A percentile compares a stretch with the other conserved stretches of the same genome.
phyloP scores from a whole-genome alignment of 2,329 filamentous ascomycete genomes.

The Juglanconis juglandina region DNA sequence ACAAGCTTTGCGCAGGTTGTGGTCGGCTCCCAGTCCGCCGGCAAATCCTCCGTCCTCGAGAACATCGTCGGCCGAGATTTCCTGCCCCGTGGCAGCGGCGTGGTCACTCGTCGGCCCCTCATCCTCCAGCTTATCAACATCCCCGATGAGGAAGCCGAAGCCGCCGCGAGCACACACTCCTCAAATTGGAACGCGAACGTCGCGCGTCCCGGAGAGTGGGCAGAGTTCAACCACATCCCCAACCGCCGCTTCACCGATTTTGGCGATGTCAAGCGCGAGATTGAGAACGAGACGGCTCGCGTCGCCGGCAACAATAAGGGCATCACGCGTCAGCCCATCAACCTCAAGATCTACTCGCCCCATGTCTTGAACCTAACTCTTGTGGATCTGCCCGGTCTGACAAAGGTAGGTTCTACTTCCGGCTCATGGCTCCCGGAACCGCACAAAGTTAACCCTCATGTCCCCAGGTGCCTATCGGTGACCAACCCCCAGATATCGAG shows the following conservation, averaged over 20 bases:
- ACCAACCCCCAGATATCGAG: conserved; percentile 96
- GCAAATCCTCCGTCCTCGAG: conserved; percentile 97
- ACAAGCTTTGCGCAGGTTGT: conserved; percentile 66
- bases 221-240: conserved; percentile 96
- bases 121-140: conserved; percentile 99
- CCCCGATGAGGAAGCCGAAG: conserved; percentile 62
- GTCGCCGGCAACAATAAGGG: conserved; percentile 96
- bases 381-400: conserved; percentile 93
- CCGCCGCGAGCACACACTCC: conserved; percentile 8
- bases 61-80: conserved; percentile 99
- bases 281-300: conserved; percentile 90
- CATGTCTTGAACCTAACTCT: conserved; percentile 96
- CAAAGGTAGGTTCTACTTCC: conserved; percentile 41
- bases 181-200: conserved; percentile 53
- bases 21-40: conserved; percentile 95
- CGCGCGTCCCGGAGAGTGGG: conserved; percentile 75
- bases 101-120: conserved; percentile 88
- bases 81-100: conserved; percentile 90
- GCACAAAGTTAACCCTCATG: background rate
- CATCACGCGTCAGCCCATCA: conserved; percentile 95
- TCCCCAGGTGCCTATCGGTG: conserved; percentile 79
- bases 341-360: conserved; percentile 95
- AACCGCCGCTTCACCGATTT: conserved; percentile 98
- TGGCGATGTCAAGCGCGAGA: conserved; percentile 97
- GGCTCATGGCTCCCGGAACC: no score